phyloP scores from a whole-genome alignment of 2,329 filamentous ascomycete genomes.

The Colletotrichum camelliae region DNA sequence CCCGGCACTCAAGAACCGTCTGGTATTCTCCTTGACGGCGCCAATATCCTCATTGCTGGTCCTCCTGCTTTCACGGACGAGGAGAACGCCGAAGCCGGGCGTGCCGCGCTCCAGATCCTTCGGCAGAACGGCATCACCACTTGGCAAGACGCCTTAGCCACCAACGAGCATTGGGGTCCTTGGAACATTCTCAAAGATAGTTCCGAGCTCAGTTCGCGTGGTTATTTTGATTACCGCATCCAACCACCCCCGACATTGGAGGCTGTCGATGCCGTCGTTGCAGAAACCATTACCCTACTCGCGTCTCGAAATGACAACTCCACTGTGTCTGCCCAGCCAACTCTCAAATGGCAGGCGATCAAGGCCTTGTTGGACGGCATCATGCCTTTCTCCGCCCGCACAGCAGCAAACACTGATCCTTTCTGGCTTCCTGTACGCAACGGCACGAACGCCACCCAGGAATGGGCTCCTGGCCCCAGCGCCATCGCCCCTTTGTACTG shows the following conservation, averaged over 20 bases:
- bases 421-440: constrained; percentile 24
- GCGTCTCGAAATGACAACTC: constrained; percentile 20
- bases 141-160: constrained; percentile 30
- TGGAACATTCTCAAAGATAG: constrained; percentile 21
- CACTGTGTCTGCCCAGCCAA: constrained; percentile 19
- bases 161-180: constrained; percentile 1
- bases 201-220: constrained; percentile 24
- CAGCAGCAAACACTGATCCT: constrained; percentile 29
- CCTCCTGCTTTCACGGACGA: constrained; percentile 23
- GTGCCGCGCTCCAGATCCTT: constrained; percentile 30
- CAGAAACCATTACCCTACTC: constrained; percentile 11
- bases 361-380: constrained; percentile 31
- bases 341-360: constrained; percentile 31
- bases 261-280: constrained; percentile 18
- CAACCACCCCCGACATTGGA: constrained; percentile 24
- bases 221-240: constrained; percentile 31
- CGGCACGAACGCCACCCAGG: neutral
- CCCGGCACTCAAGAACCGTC: constrained; percentile 27
- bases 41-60: constrained; percentile 23
- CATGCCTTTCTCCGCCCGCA: constrained; percentile 31
- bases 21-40: constrained; percentile 28
- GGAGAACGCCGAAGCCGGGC: constrained; percentile 26
- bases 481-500: constrained; percentile 37
- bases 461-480: neutral
- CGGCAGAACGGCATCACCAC: constrained; percentile 31